A percentile compares a stretch with the other conserved stretches of the same genome.
phyloP scores from a whole-genome alignment of 768 basidiomycete genomes.

The Auricularia heimuer region DNA sequence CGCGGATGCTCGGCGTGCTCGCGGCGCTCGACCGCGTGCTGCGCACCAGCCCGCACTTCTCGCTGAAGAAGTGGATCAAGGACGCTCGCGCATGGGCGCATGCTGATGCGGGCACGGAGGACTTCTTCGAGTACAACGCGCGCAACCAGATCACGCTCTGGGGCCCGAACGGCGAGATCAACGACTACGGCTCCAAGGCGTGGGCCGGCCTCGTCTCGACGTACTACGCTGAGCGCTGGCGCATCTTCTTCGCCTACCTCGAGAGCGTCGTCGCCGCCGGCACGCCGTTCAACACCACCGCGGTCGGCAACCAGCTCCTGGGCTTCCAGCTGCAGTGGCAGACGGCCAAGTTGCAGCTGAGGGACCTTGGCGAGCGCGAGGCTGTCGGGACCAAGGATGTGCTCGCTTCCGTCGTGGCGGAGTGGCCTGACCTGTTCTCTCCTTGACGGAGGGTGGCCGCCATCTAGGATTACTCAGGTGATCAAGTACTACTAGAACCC shows the following conservation, averaged over 20 bases:
- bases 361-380: no score
- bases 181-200: conserved; percentile 36
- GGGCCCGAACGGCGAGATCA: conserved; percentile 32
- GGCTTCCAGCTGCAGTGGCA: conserved; percentile 26
- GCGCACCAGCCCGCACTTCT: conserved; percentile 23
- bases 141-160: conserved; percentile 36
- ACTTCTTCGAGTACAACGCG: conserved; percentile 29
- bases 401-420: no score
- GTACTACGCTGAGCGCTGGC: conserved; percentile 29
- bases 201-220: conserved; percentile 30
- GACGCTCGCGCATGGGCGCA: conserved; percentile 23
- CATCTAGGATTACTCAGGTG: no score
- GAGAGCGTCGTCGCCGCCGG: conserved; percentile 19
- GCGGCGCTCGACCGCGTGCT: conserved; percentile 27
- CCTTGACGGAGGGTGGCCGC: no score
- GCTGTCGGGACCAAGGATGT: no score
- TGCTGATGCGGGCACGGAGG: conserved; percentile 22
- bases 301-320: conserved; percentile 19
- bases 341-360: conserved; percentile 5
- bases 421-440: no score
- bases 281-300: conserved; percentile 20
- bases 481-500: no score
- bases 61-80: conserved; percentile 28
- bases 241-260: conserved; percentile 26
- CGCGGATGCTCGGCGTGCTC: conserved; percentile 23